Percentiles rank a stretch among this genome's conserved stretches.
phyloP scores from a whole-genome alignment of 257 asterid genomes.

The Solanum verrucosum region DNA sequence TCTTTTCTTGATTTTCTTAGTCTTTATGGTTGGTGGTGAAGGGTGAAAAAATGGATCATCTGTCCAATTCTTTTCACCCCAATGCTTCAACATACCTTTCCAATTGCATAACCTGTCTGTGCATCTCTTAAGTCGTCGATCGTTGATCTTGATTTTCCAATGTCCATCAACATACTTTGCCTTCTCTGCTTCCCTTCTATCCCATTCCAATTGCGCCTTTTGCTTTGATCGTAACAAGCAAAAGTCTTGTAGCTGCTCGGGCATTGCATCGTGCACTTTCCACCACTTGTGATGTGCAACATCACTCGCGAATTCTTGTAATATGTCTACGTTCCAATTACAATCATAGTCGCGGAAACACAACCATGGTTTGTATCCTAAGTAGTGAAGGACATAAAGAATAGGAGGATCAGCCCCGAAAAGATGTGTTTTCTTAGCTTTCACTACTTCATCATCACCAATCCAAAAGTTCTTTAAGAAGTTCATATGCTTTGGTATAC shows the following conservation, averaged over 20 bases:
- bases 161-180: conserved; percentile 50
- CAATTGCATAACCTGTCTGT: conserved; percentile 60
- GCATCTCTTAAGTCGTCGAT: conserved; percentile 48
- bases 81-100: conserved; percentile 66
- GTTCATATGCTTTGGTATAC: conserved; percentile 85
- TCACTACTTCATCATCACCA: conserved; percentile 64
- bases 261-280: conserved; percentile 75
- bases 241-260: conserved; percentile 37
- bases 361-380: conserved; percentile 86
- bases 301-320: conserved; percentile 80
- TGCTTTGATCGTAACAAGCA: conserved; percentile 58
- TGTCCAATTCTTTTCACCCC: conserved; percentile 85
- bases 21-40: conserved; percentile 31
- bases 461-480: conserved; percentile 77
- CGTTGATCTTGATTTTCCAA: conserved; percentile 46
- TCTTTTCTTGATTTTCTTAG: not conserved
- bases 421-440: conserved; percentile 38
- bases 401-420: conserved; percentile 71
- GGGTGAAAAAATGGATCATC: conserved; percentile 18
- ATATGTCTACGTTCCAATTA: conserved; percentile 75
- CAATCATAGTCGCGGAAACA: conserved; percentile 85
- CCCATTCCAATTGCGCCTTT: conserved; percentile 91
- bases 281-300: conserved; percentile 82
- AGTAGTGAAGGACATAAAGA: conserved; percentile 70
- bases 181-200: conserved; percentile 57